phyloP scores from a whole-genome alignment of 192 early-diverging fungal species.

The Umbelopsis sp. region DNA sequence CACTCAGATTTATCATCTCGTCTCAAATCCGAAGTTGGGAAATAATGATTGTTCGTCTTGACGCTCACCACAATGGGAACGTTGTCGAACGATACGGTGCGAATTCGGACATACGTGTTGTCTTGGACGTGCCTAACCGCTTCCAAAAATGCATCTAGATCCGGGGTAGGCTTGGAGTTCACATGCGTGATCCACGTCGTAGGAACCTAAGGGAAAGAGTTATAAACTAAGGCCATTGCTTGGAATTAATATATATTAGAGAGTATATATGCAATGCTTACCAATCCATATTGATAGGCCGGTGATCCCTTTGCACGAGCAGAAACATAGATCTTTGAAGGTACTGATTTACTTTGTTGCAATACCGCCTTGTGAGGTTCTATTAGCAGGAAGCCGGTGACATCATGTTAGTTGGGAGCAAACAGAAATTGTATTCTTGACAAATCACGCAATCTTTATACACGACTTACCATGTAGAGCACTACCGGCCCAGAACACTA shows the following conservation, averaged over 20 bases:
- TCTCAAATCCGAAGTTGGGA: constrained; percentile 33
- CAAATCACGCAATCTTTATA: neutral
- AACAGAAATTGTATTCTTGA: neutral
- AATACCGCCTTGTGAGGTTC: constrained; percentile 70
- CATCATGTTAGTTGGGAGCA: too few species aligned
- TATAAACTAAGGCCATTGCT: neutral
- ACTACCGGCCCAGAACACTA: constrained; percentile 87
- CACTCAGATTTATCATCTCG: constrained; percentile 36
- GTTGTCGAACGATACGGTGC: constrained; percentile 76
- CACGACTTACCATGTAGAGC: constrained; percentile 58
- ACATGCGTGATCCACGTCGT: constrained; percentile 81
- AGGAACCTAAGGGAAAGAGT: constrained; percentile 15
- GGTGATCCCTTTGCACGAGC: constrained; percentile 59
- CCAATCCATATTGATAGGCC: constrained; percentile 64
- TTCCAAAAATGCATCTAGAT: constrained; percentile 63
- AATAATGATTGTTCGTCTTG: constrained; percentile 74
- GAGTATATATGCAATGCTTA: constrained; percentile 17
- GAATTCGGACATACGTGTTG: constrained; percentile 70
- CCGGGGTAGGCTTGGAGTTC: constrained; percentile 56
- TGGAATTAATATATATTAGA: neutral
- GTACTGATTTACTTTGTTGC: constrained; percentile 65
- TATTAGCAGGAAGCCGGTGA: neutral
- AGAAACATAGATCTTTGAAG: constrained; percentile 67
- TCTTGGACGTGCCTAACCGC: constrained; percentile 60
- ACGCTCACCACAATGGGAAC: constrained; percentile 74